Base-by-base conservation (phyloP, 805 yeast genomes). In the Blastobotrys muscicola region DNA sequence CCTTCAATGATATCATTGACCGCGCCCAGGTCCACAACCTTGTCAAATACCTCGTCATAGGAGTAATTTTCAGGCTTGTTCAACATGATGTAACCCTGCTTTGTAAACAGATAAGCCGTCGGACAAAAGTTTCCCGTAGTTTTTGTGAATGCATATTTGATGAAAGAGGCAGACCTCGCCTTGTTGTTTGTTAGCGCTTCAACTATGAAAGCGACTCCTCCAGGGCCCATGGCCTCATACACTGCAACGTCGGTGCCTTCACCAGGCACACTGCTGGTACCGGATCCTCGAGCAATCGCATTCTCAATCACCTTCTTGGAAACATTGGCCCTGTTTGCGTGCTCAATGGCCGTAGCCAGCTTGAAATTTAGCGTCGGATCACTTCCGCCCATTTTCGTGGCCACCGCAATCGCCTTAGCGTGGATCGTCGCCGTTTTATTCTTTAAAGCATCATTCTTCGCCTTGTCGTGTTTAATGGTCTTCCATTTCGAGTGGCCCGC, bases 401-500 rank as follows among this genome's bases (percentile, higher is more conserved):
- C 82, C 35, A 83, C 70, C 11, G 83, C 77, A 46, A 90, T 84
- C 54, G 78, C 74, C 37, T 77, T 74, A 4, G 96, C 82, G 56
- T 83, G 69, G 52, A 79, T 76, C 53, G 80, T 82, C 4, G 85
- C 78, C 26, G 77, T 69, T 44, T 77, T 74, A 46, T 85, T 80
- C 60, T 76, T 80, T 46, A 74, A 77, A 14, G 86, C 84, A 65
- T 90, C 98, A 56, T 87, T 86, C 50, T 85, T 85, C 44, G 95
- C 95, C 64, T 90, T 90, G 59, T 84, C 92, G 59, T 87, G 97
- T 58, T 87, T 83, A 53, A 92, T 90, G 39, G 84, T 85, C 36
- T 94, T 85, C 98, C 98, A 90, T 63, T 89, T 90, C 32, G 85
- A 82, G 62, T 90, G 98, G 1, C 98, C 98, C 0, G 86, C 16